Percentiles rank a stretch among this genome's conserved stretches.
Conservation (phyloP, 2,329 filamentous ascomycete species). For the Colletotrichum sublineola region DNA sequence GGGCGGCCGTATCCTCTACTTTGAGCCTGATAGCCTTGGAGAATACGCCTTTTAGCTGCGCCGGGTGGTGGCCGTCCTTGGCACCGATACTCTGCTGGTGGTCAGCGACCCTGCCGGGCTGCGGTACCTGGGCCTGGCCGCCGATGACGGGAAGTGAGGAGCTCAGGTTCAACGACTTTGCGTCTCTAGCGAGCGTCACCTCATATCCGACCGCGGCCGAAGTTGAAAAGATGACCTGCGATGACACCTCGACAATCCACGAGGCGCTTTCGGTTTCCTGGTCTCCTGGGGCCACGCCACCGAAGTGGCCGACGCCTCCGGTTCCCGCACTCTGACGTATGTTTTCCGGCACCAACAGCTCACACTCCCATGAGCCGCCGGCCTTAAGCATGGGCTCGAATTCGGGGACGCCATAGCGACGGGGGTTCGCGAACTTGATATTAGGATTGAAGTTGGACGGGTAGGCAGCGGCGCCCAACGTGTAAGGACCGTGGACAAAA, state of each 20-base stretch:
- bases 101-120: constrained; percentile 81
- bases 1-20: constrained; percentile 87
- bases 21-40: constrained; percentile 83
- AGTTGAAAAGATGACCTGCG: constrained; percentile 93
- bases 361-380: constrained; percentile 86
- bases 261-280: constrained; percentile 72
- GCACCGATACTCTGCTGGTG: constrained; percentile 74
- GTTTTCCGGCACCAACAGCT: constrained; percentile 82
- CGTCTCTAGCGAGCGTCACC: constrained; percentile 85
- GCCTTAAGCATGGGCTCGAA: constrained; percentile 98
- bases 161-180: constrained; percentile 81
- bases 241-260: constrained; percentile 93
- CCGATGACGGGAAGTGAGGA: constrained; percentile 61
- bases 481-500: constrained; percentile 97
- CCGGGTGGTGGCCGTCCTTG: constrained; percentile 70
- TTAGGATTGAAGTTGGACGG: constrained; percentile 88
- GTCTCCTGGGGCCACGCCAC: constrained; percentile 52
- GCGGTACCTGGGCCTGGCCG: constrained; percentile 62
- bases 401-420: constrained; percentile 82
- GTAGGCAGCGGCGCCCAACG: constrained; percentile 87
- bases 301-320: constrained; percentile 61
- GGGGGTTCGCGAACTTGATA: constrained; percentile 77
- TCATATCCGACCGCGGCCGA: constrained; percentile 92
- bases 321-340: constrained; percentile 75
- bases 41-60: constrained; percentile 82